phyloP scores from a whole-genome alignment of 176 grass and related monocot genomes.

The Zoysia pacifica region DNA sequence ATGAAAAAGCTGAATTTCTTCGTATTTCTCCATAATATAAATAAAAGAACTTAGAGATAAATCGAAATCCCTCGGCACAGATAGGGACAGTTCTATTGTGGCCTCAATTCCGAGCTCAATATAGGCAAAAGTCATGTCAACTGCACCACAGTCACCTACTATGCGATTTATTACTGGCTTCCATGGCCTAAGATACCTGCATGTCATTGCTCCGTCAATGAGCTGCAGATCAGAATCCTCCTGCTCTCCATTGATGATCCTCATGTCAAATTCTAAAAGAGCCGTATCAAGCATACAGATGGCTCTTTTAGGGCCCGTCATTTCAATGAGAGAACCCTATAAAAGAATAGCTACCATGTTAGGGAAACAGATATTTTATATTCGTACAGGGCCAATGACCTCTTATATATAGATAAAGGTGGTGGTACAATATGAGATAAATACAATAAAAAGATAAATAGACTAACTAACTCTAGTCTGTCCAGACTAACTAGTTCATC shows the following conservation, averaged over 20 bases:
- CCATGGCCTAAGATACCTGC: background rate
- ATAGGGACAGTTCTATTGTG: constrained; percentile 3
- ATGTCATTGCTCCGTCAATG: constrained; percentile 3
- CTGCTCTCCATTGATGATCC: background rate
- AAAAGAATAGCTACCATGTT: background rate
- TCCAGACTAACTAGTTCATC: too few species aligned
- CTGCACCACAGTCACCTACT: background rate
- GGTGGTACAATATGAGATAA: too few species aligned
- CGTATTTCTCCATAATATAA: background rate
- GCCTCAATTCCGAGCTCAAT: background rate
- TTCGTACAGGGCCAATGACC: too few species aligned
- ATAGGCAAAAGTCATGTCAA: background rate
- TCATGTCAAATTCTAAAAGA: constrained; percentile 30
- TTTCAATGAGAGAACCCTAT: constrained; percentile 13
- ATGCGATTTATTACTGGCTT: too few species aligned
- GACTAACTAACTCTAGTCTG: too few species aligned
- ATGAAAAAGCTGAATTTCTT: constrained; percentile 11
- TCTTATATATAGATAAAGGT: too few species aligned
- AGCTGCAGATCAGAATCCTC: background rate
- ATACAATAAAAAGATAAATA: too few species aligned
- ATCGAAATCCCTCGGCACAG: background rate
- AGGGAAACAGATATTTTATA: too few species aligned
- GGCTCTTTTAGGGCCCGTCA: constrained; percentile 24
- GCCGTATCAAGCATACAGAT: background rate
- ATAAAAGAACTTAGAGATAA: background rate